These are phyloP conservation scores for Ogataea paradorogensis DNA, from an alignment of 805 yeast genomes.

Conservation along the genomic window DNA sequence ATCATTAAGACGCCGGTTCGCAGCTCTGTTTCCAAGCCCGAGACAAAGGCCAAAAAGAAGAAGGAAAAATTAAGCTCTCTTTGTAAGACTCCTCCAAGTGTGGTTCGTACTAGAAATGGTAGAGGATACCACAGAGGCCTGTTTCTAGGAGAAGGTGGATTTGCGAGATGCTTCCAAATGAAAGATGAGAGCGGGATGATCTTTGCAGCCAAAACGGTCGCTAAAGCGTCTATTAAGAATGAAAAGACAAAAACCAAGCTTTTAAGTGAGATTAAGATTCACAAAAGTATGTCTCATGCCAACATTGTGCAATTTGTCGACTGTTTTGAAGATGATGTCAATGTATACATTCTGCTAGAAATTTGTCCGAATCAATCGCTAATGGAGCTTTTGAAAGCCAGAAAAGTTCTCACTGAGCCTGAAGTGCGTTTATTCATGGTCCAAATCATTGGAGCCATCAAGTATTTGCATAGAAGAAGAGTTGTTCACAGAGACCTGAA, in stretches of 20 bases:
- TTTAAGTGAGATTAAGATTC: slow-evolving; percentile 91
- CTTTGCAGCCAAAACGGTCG: slow-evolving; percentile 96
- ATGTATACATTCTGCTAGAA: slow-evolving; percentile 90
- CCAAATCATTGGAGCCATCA: slow-evolving; percentile 91
- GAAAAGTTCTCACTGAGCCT: slow-evolving; percentile 84
- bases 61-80: slow-evolving; percentile 86
- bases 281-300: slow-evolving; percentile 82
- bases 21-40: slow-evolving; percentile 33
- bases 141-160: slow-evolving; percentile 97
- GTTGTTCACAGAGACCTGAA: slow-evolving; percentile 96
- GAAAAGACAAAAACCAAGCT: slow-evolving; percentile 86
- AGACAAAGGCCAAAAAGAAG: slow-evolving; percentile 52
- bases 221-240: slow-evolving; percentile 87
- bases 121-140: slow-evolving; percentile 87
- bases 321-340: slow-evolving; percentile 94
- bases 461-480: slow-evolving; percentile 85
- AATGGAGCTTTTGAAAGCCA: slow-evolving; percentile 84
- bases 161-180: slow-evolving; percentile 97
- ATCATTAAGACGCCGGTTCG: slow-evolving; percentile 40
- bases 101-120: slow-evolving; percentile 83
- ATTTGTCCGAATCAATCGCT: slow-evolving; percentile 93
- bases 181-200: slow-evolving; percentile 83
- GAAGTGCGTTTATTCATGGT: slow-evolving; percentile 89
- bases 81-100: slow-evolving; percentile 95
- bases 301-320: slow-evolving; percentile 91